These are phyloP conservation scores for Cladobotryum mycophilum DNA, from an alignment of 2,329 filamentous ascomycete genomes.

Conservation along the genomic window DNA sequence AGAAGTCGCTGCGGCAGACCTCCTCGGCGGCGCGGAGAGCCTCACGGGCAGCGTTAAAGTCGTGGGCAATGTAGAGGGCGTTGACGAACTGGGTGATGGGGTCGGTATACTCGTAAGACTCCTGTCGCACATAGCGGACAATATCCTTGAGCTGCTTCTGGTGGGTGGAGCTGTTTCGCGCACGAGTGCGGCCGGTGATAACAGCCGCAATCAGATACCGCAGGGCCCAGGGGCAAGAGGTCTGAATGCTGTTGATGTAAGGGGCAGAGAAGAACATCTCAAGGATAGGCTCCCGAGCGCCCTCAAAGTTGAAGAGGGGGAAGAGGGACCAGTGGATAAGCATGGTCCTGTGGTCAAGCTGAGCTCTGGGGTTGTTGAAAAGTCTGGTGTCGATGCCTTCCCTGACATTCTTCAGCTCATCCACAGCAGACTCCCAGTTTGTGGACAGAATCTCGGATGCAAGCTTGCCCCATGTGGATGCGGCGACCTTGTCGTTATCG, in stretches of 20 bases:
- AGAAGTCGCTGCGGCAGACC: conserved; percentile 90
- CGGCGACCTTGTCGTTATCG: conserved; percentile 94
- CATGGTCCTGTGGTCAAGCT: conserved; percentile 95
- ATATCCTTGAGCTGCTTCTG: conserved; percentile 99
- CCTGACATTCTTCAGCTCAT: conserved; percentile 84
- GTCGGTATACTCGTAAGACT: conserved; percentile 95
- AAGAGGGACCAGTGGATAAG: conserved; percentile 98
- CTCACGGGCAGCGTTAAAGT: conserved; percentile 90
- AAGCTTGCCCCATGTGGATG: conserved; percentile 96
- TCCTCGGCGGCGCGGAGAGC: conserved; percentile 84
- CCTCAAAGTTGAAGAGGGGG: conserved; percentile 97
- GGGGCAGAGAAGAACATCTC: conserved; percentile 95
- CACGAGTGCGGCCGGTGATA: conserved; percentile 80
- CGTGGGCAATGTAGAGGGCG: conserved; percentile 80
- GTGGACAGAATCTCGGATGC: conserved; percentile 91
- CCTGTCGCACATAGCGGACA: conserved; percentile 90
- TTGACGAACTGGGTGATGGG: conserved; percentile 95
- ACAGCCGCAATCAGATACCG: conserved; percentile 91
- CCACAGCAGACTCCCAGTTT: conserved; percentile 90
- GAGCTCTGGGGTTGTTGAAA: conserved; percentile 91
- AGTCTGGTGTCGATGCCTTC: conserved; percentile 90
- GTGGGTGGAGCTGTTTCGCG: conserved; percentile 77
- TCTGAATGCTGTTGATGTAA: conserved; percentile 99
- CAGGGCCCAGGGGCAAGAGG: conserved; percentile 91
- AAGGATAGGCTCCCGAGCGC: conserved; percentile 81